A percentile compares a stretch with the other conserved stretches of the same genome.
phyloP scores from a whole-genome alignment of 1,284 basidiomycete species.

The Serendipita sp. region DNA sequence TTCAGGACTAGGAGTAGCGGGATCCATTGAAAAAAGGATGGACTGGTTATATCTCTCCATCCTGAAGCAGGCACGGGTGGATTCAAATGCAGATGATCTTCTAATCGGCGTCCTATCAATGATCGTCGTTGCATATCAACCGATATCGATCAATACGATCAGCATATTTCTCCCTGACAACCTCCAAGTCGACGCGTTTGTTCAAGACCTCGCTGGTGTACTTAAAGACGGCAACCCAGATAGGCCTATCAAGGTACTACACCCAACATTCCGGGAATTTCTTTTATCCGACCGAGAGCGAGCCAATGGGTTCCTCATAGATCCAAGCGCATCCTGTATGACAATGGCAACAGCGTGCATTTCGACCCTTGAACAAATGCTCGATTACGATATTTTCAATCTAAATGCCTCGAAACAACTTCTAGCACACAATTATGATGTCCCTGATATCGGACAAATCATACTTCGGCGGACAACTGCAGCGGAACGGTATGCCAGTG shows the following conservation, averaged over 20 bases:
- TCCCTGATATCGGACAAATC: slow-evolving; percentile 12
- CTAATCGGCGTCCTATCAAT: neutral
- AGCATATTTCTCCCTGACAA: neutral
- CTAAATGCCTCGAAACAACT: no score
- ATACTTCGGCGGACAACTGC: slow-evolving; percentile 16
- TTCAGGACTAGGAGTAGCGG: neutral
- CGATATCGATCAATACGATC: neutral
- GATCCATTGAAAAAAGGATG: neutral
- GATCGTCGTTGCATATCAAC: neutral
- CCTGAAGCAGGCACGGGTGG: neutral
- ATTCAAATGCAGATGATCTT: neutral
- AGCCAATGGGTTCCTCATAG: no score
- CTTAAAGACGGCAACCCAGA: neutral
- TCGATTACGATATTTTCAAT: no score
- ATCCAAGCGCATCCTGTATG: no score
- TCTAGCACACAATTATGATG: no score
- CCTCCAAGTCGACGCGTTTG: neutral
- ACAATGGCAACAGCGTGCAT: no score
- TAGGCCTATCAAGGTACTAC: neutral
- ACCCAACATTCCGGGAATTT: neutral
- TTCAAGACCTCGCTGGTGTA: neutral
- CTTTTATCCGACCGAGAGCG: neutral
- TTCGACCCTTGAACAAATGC: no score
- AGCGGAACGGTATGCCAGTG: slow-evolving; percentile 18
- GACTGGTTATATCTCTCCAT: neutral